A percentile compares a stretch with the other conserved stretches of the same genome.
phyloP scores from a whole-genome alignment of 2,329 filamentous ascomycete genomes.

The Exophiala spinifera region DNA sequence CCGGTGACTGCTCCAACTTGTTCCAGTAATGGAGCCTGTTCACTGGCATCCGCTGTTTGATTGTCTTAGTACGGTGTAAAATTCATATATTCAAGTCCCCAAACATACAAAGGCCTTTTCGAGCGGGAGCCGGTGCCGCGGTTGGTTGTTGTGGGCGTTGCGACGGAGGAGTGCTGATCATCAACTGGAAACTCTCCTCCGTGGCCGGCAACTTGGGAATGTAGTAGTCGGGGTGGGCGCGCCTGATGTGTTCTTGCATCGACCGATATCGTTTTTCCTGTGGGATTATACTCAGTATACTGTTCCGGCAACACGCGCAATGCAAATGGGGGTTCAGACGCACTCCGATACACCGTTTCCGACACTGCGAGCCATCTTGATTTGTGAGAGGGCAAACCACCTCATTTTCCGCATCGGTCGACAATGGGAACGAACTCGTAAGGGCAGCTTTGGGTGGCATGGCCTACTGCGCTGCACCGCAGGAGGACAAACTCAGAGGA shows the following conservation, averaged over 20 bases:
- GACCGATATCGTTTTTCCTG: constrained; percentile 95
- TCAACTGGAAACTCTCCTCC: constrained; percentile 93
- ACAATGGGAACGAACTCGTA: constrained; percentile 86
- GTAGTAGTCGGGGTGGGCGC: constrained; percentile 94
- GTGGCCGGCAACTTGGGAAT: constrained; percentile 97
- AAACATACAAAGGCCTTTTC: constrained; percentile 29
- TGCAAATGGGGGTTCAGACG: constrained; percentile 5
- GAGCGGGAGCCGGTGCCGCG: constrained; percentile 25
- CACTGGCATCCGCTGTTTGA: constrained; percentile 53
- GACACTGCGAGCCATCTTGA: constrained; percentile 93
- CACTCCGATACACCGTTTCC: constrained; percentile 96
- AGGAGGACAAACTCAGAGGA: constrained; percentile 20
- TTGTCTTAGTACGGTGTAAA: constrained; percentile 25
- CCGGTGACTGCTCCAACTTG: constrained; percentile 70
- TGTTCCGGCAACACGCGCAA: constrained; percentile 28
- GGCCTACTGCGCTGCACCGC: constrained; percentile 38
- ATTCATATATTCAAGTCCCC: constrained; percentile 26
- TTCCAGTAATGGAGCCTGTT: constrained; percentile 63
- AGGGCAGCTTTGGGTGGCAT: constrained; percentile 89
- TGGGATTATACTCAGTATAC: constrained; percentile 32
- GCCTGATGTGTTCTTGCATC: constrained; percentile 98
- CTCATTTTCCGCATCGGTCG: constrained; percentile 81
- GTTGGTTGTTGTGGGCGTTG: constrained; percentile 59
- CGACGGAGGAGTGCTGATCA: constrained; percentile 87
- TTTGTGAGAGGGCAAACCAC: constrained; percentile 95